Percentiles rank a stretch among this genome's conserved stretches.
Conservation (phyloP, 768 basidiomycete genomes). For the Pisolithus orientalis region DNA sequence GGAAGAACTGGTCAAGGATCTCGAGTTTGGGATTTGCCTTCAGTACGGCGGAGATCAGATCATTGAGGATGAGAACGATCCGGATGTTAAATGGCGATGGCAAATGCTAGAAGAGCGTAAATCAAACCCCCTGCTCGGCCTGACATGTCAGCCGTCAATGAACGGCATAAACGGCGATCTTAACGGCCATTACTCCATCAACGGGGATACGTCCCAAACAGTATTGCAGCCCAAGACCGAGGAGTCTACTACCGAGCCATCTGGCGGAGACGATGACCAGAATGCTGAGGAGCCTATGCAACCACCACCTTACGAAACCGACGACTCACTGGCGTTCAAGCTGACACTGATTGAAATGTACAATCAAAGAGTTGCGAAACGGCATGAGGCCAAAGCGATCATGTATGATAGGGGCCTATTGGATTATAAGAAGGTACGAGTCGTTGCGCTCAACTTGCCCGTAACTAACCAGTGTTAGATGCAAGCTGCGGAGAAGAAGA, state of each 20-base stretch:
- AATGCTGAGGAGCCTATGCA: conserved; percentile 58
- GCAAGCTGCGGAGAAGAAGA: conserved; percentile 87
- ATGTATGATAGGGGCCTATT: conserved; percentile 89
- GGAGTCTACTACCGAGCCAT: conserved; percentile 38
- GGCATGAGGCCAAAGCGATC: conserved; percentile 77
- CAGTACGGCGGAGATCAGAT: conserved; percentile 82
- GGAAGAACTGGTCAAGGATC: conserved; percentile 89
- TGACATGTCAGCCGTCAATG: conserved; percentile 17
- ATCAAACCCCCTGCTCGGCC: conserved; percentile 11
- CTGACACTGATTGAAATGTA: conserved; percentile 87
- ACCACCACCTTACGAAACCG: conserved; percentile 78
- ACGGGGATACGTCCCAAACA: conserved; percentile 27
- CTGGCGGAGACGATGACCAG: conserved; percentile 49
- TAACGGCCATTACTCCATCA: conserved; percentile 33
- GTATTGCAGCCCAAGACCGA: conserved; percentile 33
- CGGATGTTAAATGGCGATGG: conserved; percentile 53
- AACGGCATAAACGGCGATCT: conserved; percentile 21
- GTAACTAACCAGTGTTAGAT: conserved; percentile 44
- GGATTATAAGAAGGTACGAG: conserved; percentile 87
- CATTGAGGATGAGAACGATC: conserved; percentile 71
- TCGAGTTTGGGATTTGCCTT: conserved; percentile 89
- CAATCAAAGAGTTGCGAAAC: conserved; percentile 78
- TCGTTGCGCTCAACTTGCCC: neutral
- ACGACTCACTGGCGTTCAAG: conserved; percentile 82
- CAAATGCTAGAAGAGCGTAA: conserved; percentile 37